A percentile compares a stretch with the other conserved stretches of the same genome.
These are phyloP conservation scores for Cokeromyces recurvatus DNA, from an alignment of 371 early-diverging fungal species.

Conservation along the genomic window DNA sequence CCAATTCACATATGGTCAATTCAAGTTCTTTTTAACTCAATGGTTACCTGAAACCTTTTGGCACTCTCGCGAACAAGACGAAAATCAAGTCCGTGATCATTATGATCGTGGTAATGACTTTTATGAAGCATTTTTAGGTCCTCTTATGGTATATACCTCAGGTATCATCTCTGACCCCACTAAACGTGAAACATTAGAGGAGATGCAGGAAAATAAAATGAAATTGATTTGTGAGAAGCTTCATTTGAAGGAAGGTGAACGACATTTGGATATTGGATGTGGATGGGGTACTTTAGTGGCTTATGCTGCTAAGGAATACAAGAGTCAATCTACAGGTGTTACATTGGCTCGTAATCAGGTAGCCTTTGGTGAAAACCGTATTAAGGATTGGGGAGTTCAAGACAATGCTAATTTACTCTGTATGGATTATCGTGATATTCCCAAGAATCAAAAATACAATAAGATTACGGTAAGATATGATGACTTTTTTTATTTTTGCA, in stretches of 20 bases:
- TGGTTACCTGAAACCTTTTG: slow-evolving; percentile 94
- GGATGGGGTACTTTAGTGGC: slow-evolving; percentile 97
- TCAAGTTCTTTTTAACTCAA: slow-evolving; percentile 88
- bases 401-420: slow-evolving; percentile 76
- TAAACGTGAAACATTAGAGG: slow-evolving; percentile 83
- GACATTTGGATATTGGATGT: slow-evolving; percentile 95
- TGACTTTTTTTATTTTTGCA: no score
- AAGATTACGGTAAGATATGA: slow-evolving; percentile 84
- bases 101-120: slow-evolving; percentile 98
- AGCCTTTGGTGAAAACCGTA: slow-evolving; percentile 81
- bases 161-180: slow-evolving; percentile 80
- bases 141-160: slow-evolving; percentile 93
- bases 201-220: slow-evolving; percentile 94
- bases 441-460: slow-evolving; percentile 78
- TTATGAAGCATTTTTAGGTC: slow-evolving; percentile 91
- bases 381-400: slow-evolving; percentile 78
- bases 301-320: slow-evolving; percentile 86
- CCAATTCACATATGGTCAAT: slow-evolving; percentile 78
- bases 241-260: slow-evolving; percentile 84
- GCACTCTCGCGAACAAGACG: slow-evolving; percentile 95
- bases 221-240: slow-evolving; percentile 84
- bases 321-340: slow-evolving; percentile 88
- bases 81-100: slow-evolving; percentile 94
- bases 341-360: slow-evolving; percentile 91
- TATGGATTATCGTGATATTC: slow-evolving; percentile 97